Conservation (phyloP, 768 basidiomycete genomes). For the Hygrophoropsis aurantiaca region DNA sequence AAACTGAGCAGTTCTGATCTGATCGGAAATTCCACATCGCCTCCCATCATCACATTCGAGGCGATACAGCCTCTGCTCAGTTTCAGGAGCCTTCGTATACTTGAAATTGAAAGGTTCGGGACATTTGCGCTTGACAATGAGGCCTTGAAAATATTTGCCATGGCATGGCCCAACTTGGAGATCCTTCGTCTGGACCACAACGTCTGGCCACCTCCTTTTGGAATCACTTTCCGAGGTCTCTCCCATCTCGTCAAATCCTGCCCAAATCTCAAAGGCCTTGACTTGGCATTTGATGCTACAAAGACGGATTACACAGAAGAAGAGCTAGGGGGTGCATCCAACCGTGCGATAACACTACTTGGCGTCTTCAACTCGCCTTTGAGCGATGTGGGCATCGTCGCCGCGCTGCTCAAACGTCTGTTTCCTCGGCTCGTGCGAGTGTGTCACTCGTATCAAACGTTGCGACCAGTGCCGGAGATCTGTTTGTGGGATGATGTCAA, state of each 20-base stretch:
- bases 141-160: constrained; percentile 12
- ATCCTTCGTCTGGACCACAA: constrained; percentile 8
- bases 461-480: no score
- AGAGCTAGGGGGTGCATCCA: no score
- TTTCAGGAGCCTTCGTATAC: constrained; percentile 13
- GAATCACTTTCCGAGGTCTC: constrained; percentile 17
- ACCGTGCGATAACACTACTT: no score
- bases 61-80: constrained; percentile 6
- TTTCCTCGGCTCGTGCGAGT: no score
- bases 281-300: constrained; percentile 20
- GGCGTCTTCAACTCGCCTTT: no score
- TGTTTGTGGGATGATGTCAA: no score
- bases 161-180: constrained; percentile 5
- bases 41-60: constrained; percentile 7
- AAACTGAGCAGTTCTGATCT: constrained; percentile 31
- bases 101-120: constrained; percentile 20
- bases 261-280: constrained; percentile 14
- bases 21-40: constrained; percentile 17
- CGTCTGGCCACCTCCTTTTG: constrained; percentile 15
- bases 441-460: no score
- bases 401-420: no score
- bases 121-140: constrained; percentile 18
- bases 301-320: no score
- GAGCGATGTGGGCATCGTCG: no score
- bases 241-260: constrained; percentile 20